Base-by-base conservation (phyloP, 73 alveolate species). In the Uronychia setigera region DNA sequence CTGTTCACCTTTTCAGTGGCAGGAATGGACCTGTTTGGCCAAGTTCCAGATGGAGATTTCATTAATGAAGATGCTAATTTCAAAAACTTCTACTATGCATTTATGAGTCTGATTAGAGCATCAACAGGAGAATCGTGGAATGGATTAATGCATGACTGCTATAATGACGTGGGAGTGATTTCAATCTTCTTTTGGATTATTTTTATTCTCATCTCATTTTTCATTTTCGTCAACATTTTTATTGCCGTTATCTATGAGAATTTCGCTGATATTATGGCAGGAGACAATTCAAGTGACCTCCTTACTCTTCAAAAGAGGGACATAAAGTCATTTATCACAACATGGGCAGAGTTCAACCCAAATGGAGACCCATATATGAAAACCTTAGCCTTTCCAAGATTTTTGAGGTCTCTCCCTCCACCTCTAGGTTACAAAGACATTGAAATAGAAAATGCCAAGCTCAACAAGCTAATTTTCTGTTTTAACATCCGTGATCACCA, bases 121-220 rank as follows among this genome's bases (percentile, higher is more conserved):
- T 0, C 89, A 14, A 92, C 96, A 1, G 96, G 96, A 0, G 96
- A 92, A 58, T 31, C 35, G 58, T 92, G 96, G 96, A 93, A 93
- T 79, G 94, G 90, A 59, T 35, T 90, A 35, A 89, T 90, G 97
- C 92, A 86, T 83, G 97, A 92, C 78, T 82, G 97, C 88, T 75
- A 29, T 67, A 84, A 67, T 11, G 59, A 32, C 29, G 34, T 26
- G 1, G 95, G 93, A 5, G 0, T 74, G 1, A 30, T 87, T 1
- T 89, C 90, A 0, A 77, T 80, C 57, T 27, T 87, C 28, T 91
- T 35, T 33, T 91, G 91, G 88, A 35, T 91, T 0, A 77, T 85
- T 26, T 91, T 74, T 79, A 78, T 58, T 31, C 33, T 91, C 26
- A 32, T 91, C 1, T 76, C 93, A 9, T 79, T 59, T 57, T 82